A percentile compares a stretch with the other conserved stretches of the same genome.
These are phyloP conservation scores for Fonsecaea pedrosoi DNA, from an alignment of 2,329 filamentous ascomycete species.

Conservation along the genomic window DNA sequence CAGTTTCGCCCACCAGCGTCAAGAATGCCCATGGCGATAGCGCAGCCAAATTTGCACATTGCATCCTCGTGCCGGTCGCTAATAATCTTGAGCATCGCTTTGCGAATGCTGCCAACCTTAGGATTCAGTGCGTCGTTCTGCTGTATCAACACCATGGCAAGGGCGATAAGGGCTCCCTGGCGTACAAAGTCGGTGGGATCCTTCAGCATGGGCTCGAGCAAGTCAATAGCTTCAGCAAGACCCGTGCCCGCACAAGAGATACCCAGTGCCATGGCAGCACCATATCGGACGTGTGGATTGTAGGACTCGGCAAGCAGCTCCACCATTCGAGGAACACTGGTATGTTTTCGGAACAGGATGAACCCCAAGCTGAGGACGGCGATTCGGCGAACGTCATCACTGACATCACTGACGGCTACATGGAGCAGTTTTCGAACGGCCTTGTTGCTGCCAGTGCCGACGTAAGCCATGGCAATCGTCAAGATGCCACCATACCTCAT, in stretches of 20 bases:
- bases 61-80: constrained; percentile 96
- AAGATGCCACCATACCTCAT: constrained; percentile 97
- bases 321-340: constrained; percentile 97
- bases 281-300: constrained; percentile 97
- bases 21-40: constrained; percentile 93
- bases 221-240: constrained; percentile 91
- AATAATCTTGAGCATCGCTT: constrained; percentile 92
- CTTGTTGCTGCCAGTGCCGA: constrained; percentile 97
- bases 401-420: constrained; percentile 96
- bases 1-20: constrained; percentile 98
- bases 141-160: constrained; percentile 99
- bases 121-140: constrained; percentile 99
- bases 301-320: constrained; percentile 98
- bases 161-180: constrained; percentile 90
- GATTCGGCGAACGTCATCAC: constrained; percentile 92
- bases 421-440: constrained; percentile 95
- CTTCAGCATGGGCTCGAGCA: constrained; percentile 99
- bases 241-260: constrained; percentile 98
- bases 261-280: constrained; percentile 96
- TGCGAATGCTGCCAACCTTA: constrained; percentile 88
- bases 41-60: constrained; percentile 98
- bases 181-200: constrained; percentile 98
- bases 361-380: constrained; percentile 98
- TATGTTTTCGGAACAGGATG: constrained; percentile 96
- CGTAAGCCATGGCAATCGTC: constrained; percentile 97